Base-by-base conservation (phyloP, 75 land plant species). In the Chamaecyparis obtusa region DNA sequence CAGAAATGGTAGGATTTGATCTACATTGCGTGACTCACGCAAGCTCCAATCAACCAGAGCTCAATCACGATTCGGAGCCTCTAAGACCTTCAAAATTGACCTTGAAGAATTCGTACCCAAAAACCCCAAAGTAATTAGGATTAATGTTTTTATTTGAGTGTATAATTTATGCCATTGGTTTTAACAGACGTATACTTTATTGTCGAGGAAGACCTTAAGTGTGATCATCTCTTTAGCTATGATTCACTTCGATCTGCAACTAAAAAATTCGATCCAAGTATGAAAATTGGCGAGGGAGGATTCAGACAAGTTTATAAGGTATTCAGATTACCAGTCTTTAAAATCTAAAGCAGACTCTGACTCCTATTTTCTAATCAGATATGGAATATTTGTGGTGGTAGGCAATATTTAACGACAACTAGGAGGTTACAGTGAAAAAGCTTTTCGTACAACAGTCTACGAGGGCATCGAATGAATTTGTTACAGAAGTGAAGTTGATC, bases 271-370 rank as follows among this genome's bases (percentile, higher is more conserved):
- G 37, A 84, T 30, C 1, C 5, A 4, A 85, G 14, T 19, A 87
- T 48, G 16, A 48, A 43, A 4, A 27, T 87, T 2, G 87, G 86
- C 3, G n/a, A 87, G 30, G 87, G 87, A 80, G 56, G 86, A 1
- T 87, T 85, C 21, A 86, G 87, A 14, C 43, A 51, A 32, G 87
- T 87, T 84, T 87, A 85, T 30, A 84, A 84, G 87, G 87, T 87
- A 87, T 19, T 15, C 3, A 4, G 36, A 10, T 33, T 30, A 19
- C 14, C 37, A 64, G 6, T 27, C n/a, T 13, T 3, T 24, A 16
- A 4, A 16, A 30, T 11, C 33, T 69, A 24, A 27, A 27, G 74
- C 15, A 24, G 3, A n/a, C 3, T 5, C 3, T 5, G 21, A 5
- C 8, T 44, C 16, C 13, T n/a, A 11, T 2, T 11, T 43, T 10